A percentile compares a stretch with the other conserved stretches of the same genome.
These are phyloP conservation scores for Pythium phragmiticola DNA, from an alignment of 352 stramenopile species.

Conservation along the genomic window DNA sequence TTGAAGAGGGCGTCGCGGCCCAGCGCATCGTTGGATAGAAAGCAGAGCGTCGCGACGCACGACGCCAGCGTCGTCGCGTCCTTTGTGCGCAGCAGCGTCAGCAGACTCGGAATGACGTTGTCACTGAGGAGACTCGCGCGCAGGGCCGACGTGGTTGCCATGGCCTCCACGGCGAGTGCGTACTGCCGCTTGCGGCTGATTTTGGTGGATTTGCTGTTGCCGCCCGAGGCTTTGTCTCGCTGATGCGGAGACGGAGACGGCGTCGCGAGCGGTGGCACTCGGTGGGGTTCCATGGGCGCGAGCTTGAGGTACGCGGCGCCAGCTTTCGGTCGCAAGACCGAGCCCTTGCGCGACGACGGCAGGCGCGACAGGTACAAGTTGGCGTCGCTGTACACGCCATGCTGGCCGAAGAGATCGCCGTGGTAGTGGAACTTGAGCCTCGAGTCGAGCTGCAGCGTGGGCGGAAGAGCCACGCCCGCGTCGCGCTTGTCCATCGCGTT, in stretches of 20 bases:
- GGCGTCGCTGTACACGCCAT: slow-evolving; percentile 62
- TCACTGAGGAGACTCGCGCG: slow-evolving; percentile 51
- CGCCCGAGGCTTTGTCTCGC: background rate
- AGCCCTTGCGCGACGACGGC: slow-evolving; percentile 43
- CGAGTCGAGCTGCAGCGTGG: slow-evolving; percentile 25
- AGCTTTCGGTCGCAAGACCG: slow-evolving; percentile 30
- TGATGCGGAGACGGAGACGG: background rate
- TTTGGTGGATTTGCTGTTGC: slow-evolving; percentile 28
- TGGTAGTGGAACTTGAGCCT: slow-evolving; percentile 65
- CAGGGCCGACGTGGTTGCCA: slow-evolving; percentile 56
- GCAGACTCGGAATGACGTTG: slow-evolving; percentile 60
- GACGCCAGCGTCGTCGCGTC: slow-evolving; percentile 47
- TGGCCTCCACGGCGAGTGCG: slow-evolving; percentile 57
- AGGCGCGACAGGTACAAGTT: slow-evolving; percentile 74
- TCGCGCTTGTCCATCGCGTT: slow-evolving; percentile 17
- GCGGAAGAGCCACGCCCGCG: background rate
- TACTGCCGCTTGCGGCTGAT: slow-evolving; percentile 61
- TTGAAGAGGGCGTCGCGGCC: slow-evolving; percentile 54
- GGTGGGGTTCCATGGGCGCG: slow-evolving; percentile 33
- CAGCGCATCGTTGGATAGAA: slow-evolving; percentile 26
- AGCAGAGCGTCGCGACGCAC: slow-evolving; percentile 59
- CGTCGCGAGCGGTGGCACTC: background rate
- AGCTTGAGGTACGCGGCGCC: slow-evolving; percentile 53
- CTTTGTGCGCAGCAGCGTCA: slow-evolving; percentile 62
- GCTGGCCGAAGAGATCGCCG: slow-evolving; percentile 74